Evolutionary conservation across 768 basidiomycete species (phyloP), one percentile per base, ranked within the genome.

Genomic region (Gymnopilus junonius): DNA sequence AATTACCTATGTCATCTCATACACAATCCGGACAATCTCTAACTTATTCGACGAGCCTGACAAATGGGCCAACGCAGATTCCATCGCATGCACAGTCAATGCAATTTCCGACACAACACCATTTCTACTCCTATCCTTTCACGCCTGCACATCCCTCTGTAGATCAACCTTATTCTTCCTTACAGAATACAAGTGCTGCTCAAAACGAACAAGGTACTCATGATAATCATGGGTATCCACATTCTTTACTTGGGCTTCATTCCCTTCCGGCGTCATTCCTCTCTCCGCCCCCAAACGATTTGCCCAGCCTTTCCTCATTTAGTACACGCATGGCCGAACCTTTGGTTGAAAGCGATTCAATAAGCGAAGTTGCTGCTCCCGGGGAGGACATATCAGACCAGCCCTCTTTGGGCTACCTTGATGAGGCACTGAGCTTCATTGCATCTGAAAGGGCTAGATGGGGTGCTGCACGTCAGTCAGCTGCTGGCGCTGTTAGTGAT

Each of bases 391-490:
- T 46, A 25, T 8, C 54, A 12, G 64, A 64, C 6, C 59, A 55
- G 17, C 79, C 92, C 0, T 91, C 89, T 2, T 75, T 94, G 14
- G 92, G 92, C 0, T 84, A 85, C 56, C 82, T 94, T 15, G 90
- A 90, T 61, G 86, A 87, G 62, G 90, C 89, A 0, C 80, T 94
- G 14, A 85, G 83, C n/a, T 94, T 92, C 63, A 81, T 93, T 54
- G 89, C 88, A 43, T 86, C 85, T 10, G 92, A 93, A 71, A 81
- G 90, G 58, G 86, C 85, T 35, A 80, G 82, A 64, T 80, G 85
- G 65, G 82, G 79, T 45, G 88, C 86, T n/a, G 73, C 74, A 42
- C 78, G 78, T 37, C 79, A 76, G n/a, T 8, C 55, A 46, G 65
- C 76, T 23, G 51, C 51, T 42, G 60, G 35, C 27, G 31, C 35